Evolutionary conservation across 192 early-diverging fungal genomes (phyloP).

Genomic region (Coemansia sp.): DNA sequence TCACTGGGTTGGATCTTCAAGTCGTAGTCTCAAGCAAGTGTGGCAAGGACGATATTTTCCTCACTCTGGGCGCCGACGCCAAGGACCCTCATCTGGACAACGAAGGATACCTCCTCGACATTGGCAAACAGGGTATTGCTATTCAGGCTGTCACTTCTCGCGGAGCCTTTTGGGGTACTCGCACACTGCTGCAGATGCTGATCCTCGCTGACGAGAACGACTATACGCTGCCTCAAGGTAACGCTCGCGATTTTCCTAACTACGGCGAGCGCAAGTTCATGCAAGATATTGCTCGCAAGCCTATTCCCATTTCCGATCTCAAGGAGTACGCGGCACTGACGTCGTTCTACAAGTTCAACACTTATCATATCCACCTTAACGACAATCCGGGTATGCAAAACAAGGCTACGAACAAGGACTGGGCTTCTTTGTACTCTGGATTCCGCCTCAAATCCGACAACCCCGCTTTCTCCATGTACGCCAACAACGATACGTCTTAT

Average conservation of each 20-base stretch:
- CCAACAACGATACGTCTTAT: conserved; percentile 42
- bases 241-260: conserved; percentile 52
- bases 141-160: conserved; percentile 46
- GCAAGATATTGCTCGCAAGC: conserved; percentile 56
- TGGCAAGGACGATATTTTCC: conserved; percentile 37
- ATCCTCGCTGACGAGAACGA: conserved; percentile 44
- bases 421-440: conserved; percentile 44
- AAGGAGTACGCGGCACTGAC: conserved; percentile 49
- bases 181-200: conserved; percentile 54
- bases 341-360: conserved; percentile 58
- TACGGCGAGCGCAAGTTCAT: conserved; percentile 53
- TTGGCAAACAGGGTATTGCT: conserved; percentile 35
- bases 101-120: conserved; percentile 48
- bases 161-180: conserved; percentile 54
- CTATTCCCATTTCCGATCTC: conserved; percentile 48
- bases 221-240: conserved; percentile 43
- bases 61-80: conserved; percentile 43
- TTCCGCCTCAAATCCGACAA: conserved; percentile 56
- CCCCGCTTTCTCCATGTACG: conserved; percentile 42
- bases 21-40: conserved; percentile 31
- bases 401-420: conserved; percentile 38
- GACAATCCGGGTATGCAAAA: conserved; percentile 46
- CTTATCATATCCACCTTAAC: conserved; percentile 53
- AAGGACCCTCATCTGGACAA: conserved; percentile 31
- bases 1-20: conserved; percentile 33